Conservation (phyloP, 371 early-diverging fungal genomes). For the Circinella umbellata region DNA sequence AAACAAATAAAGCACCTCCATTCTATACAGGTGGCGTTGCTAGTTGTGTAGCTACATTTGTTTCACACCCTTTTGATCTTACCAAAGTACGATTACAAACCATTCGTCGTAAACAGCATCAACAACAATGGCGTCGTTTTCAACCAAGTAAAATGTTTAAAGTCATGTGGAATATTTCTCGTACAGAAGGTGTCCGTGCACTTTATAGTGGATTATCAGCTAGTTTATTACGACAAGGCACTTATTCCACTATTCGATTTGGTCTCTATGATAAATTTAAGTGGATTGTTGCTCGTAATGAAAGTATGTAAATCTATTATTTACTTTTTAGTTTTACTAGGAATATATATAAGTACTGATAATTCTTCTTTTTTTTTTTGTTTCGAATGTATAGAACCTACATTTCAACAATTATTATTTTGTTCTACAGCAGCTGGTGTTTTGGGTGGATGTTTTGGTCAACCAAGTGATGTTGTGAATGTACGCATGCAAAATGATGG, state of each 20-base stretch:
- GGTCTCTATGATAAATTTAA: slow-evolving; percentile 69
- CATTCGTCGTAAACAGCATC: slow-evolving; percentile 23
- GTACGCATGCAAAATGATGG: slow-evolving; percentile 81
- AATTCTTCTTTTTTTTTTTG: not conserved
- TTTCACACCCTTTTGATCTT: slow-evolving; percentile 79
- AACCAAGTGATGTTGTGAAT: slow-evolving; percentile 79
- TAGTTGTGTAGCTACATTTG: slow-evolving; percentile 65
- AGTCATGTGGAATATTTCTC: slow-evolving; percentile 46
- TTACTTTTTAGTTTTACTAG: not conserved
- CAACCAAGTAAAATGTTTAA: slow-evolving; percentile 45
- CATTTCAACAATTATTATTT: slow-evolving; percentile 55
- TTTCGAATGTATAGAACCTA: slow-evolving; percentile 35
- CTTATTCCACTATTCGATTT: slow-evolving; percentile 77
- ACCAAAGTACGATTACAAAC: slow-evolving; percentile 81
- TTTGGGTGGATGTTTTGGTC: slow-evolving; percentile 72
- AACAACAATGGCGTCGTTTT: slow-evolving; percentile 28
- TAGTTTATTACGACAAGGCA: slow-evolving; percentile 68
- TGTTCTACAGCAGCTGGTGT: slow-evolving; percentile 70
- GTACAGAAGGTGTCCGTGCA: slow-evolving; percentile 51
- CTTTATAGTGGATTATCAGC: slow-evolving; percentile 71
- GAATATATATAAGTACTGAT: not conserved
- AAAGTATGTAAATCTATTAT: slow-evolving; percentile 32
- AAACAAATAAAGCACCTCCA: slow-evolving; percentile 36
- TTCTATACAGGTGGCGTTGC: slow-evolving; percentile 68
- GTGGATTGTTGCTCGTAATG: slow-evolving; percentile 47